Evolutionary conservation across 164 flowering plant genomes (phyloP).

Genomic region (grape (Vitis vinifera)): DNA sequence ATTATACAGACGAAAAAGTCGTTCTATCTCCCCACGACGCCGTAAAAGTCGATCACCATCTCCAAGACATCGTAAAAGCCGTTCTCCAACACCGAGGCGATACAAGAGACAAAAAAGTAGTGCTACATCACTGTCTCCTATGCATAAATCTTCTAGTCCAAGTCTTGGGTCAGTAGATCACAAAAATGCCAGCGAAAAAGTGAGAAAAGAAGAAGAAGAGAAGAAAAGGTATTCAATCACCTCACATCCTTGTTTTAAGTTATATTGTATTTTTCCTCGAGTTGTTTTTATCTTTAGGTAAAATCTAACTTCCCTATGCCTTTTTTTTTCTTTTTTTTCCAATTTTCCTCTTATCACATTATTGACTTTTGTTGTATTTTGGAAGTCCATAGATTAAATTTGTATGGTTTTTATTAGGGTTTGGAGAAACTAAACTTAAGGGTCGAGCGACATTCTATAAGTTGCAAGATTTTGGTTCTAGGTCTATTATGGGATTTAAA

Average conservation of each 20-base stretch:
- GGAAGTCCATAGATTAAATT: too few relatives aligned
- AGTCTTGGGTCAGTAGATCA: constrained; percentile 57
- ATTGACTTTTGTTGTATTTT: too few relatives aligned
- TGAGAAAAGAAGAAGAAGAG: constrained; percentile 75
- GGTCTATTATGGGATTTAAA: too few relatives aligned
- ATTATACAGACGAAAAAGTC: constrained; percentile 69
- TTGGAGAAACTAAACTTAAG: too few relatives aligned
- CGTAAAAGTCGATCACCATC: constrained; percentile 77
- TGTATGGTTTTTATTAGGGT: too few relatives aligned
- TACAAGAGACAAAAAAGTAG: constrained; percentile 69
- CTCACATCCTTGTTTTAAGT: neutral
- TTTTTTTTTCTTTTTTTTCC: neutral
- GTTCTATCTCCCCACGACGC: constrained; percentile 66
- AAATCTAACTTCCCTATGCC: too few relatives aligned
- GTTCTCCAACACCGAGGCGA: constrained; percentile 74
- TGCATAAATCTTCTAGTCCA: constrained; percentile 59
- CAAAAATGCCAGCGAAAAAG: constrained; percentile 56
- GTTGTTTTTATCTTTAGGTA: too few relatives aligned
- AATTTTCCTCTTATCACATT: too few relatives aligned
- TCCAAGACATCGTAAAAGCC: constrained; percentile 66
- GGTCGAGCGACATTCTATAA: too few relatives aligned
- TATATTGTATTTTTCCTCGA: neutral
- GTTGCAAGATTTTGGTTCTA: too few relatives aligned
- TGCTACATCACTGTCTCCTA: constrained; percentile 67
- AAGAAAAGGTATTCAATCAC: constrained; percentile 69